Base-by-base conservation (phyloP, 202 grass and related monocot species). In the Miscanthus sacchariflorus region DNA sequence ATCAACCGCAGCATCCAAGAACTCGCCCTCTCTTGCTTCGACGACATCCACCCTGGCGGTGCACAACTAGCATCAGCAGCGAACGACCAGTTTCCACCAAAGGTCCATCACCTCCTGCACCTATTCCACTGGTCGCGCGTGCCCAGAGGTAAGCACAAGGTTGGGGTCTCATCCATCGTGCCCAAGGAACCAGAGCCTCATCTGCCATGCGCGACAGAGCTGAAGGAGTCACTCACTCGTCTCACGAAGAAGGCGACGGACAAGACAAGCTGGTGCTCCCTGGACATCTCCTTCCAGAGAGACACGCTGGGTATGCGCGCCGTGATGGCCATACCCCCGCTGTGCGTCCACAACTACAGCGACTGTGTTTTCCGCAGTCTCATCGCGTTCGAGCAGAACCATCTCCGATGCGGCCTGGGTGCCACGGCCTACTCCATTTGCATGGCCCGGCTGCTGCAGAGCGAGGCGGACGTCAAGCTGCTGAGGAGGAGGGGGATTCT, bases 111-210 rank as follows among this genome's bases (percentile, higher is more conserved):
- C 70, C 38, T 84, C 14, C 82, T 76, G 0, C 52, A 84, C 12
- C 50, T 75, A 28, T 84, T 84, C 38, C 82, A 84, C 19, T 65
- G 19, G 70, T 84, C 70, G 24, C 52, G 70, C 3, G n/a, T 56
- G 14, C 70, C n/a, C 12, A 46, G 10, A 21, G 40, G 19, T 2
- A 76, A 46, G 10, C 19, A 76, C 58, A 24, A 2, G 70, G 70
- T 73, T 25, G 21, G 3, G 5, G 9, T 65, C 61, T 9, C 8
- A 0, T 65, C 61, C 23, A 66, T 73, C 12, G 2, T 17, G 14
- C 54, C 52, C 7, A 75, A 17, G 58, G 52, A 75, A 0, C 25
- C 54, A 5, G 71, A 73, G 35, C 28, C n/a, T 10, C 72, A 84
- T 8, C 48, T 66, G 6, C 82, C 82, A 1, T 30, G 69, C 3